Evolutionary conservation across 345 rosid genomes (phyloP).

Genomic region (Adansonia digitata): DNA sequence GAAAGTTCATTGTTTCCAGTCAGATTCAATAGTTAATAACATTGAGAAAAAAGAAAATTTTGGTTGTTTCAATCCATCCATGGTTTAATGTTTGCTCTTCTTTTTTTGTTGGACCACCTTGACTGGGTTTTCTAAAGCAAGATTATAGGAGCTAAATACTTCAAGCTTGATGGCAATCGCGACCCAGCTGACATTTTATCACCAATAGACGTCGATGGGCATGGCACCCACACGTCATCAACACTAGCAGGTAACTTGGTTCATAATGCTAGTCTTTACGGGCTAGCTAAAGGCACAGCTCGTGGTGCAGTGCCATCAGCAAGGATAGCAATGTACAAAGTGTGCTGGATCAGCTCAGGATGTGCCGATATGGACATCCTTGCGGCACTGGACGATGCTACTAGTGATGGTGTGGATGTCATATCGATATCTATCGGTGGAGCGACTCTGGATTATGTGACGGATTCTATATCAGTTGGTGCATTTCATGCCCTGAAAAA

Average conservation of each 20-base stretch:
- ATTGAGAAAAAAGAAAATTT: no score
- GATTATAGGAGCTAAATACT: conserved; percentile 79
- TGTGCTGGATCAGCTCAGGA: conserved; percentile 69
- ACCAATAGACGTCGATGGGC: conserved; percentile 69
- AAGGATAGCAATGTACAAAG: conserved; percentile 75
- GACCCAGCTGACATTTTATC: conserved; percentile 58
- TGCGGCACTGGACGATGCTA: conserved; percentile 64
- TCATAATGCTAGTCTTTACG: conserved; percentile 52
- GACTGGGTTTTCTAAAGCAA: conserved; percentile 43
- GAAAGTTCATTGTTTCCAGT: neutral
- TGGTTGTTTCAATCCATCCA: neutral
- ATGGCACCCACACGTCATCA: conserved; percentile 90
- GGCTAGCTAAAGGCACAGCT: conserved; percentile 64
- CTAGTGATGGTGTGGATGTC: conserved; percentile 70
- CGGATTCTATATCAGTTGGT: conserved; percentile 64
- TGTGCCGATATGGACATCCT: conserved; percentile 87
- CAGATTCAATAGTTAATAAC: neutral
- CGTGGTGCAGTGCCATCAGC: conserved; percentile 42
- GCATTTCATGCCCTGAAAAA: conserved; percentile 77
- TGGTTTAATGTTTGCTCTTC: neutral
- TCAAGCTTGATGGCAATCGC: conserved; percentile 53
- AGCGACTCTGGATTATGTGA: conserved; percentile 19
- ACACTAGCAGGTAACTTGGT: conserved; percentile 61
- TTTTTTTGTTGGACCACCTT: neutral
- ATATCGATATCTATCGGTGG: conserved; percentile 80